phyloP scores from a whole-genome alignment of 441 rosid genomes.

The Syzygium syzygioides region DNA sequence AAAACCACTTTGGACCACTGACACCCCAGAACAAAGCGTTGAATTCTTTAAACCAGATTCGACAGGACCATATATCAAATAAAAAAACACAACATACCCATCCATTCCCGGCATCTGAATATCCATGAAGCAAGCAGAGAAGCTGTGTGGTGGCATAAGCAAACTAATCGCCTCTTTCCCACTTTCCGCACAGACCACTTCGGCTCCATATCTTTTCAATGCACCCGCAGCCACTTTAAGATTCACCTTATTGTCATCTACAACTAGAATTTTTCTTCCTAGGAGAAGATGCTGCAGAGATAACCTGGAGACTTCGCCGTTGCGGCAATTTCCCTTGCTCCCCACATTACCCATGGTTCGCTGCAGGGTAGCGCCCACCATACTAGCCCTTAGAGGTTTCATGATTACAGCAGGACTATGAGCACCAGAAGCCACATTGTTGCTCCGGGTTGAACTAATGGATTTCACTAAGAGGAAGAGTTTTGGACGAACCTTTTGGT shows the following conservation, averaged over 20 bases:
- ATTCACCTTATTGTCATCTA: slow-evolving; percentile 81
- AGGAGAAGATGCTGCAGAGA: slow-evolving; percentile 55
- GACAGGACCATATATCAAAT: background rate
- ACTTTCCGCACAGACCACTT: slow-evolving; percentile 57
- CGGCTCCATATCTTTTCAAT: slow-evolving; percentile 83
- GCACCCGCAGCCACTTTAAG: slow-evolving; percentile 89
- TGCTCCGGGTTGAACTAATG: slow-evolving; percentile 25
- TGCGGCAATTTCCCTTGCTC: slow-evolving; percentile 47
- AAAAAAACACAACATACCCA: slow-evolving; percentile 40
- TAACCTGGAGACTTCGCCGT: slow-evolving; percentile 47
- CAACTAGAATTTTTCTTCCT: slow-evolving; percentile 67
- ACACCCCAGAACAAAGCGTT: background rate
- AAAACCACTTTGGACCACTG: background rate
- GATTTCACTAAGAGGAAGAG: slow-evolving; percentile 62
- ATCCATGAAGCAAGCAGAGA: slow-evolving; percentile 98
- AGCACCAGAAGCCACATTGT: slow-evolving; percentile 17
- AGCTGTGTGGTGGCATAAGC: slow-evolving; percentile 74
- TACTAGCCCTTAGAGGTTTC: slow-evolving; percentile 87
- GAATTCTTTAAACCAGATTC: background rate
- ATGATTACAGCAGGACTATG: slow-evolving; percentile 41
- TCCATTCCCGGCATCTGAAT: slow-evolving; percentile 98
- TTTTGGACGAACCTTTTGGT: slow-evolving; percentile 32
- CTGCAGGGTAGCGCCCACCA: slow-evolving; percentile 76
- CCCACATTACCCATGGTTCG: slow-evolving; percentile 56
- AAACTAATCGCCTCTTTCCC: slow-evolving; percentile 56